These are phyloP conservation scores for Astrothelium macrocarpum DNA, from an alignment of 495 filamentous ascomycete species.

Conservation along the genomic window DNA sequence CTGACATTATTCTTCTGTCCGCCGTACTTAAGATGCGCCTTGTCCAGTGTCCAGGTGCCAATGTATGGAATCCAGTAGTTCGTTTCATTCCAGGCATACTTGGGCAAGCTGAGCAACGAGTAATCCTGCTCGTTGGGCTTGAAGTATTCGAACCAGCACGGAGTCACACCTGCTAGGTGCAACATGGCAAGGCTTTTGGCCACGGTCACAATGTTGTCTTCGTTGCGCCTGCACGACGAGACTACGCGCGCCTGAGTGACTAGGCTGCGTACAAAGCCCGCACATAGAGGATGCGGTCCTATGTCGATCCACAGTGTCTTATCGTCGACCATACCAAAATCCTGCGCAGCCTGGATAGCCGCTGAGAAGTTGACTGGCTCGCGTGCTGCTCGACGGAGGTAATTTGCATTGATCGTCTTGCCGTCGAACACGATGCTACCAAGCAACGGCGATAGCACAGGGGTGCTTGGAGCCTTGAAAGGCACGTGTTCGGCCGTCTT, in stretches of 20 bases:
- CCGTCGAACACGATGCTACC: slow-evolving; percentile 50
- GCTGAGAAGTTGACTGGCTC: slow-evolving; percentile 65
- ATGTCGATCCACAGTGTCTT: slow-evolving; percentile 34
- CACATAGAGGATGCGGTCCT: slow-evolving; percentile 34
- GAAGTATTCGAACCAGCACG: slow-evolving; percentile 20
- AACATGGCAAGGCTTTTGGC: slow-evolving; percentile 5
- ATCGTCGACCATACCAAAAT: slow-evolving; percentile 17
- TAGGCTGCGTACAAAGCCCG: slow-evolving; percentile 27
- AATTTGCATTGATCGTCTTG: slow-evolving; percentile 47
- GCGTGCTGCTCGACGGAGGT: slow-evolving; percentile 57
- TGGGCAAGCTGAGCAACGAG: slow-evolving; percentile 42
- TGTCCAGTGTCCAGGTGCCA: slow-evolving; percentile 14
- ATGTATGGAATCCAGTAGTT: slow-evolving; percentile 76
- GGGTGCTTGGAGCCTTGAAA: slow-evolving; percentile 52
- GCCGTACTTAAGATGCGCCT: too few species aligned
- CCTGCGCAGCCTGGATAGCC: slow-evolving; percentile 35
- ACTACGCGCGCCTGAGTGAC: too few species aligned
- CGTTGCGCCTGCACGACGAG: slow-evolving; percentile 1
- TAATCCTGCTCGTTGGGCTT: slow-evolving; percentile 9
- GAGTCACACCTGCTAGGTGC: slow-evolving; percentile 7
- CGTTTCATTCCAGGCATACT: slow-evolving; percentile 71
- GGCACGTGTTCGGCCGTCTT: slow-evolving; percentile 43
- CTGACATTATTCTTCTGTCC: too few species aligned
- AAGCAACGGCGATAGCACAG: slow-evolving; percentile 64
- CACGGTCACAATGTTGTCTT: slow-evolving; percentile 5